Base-by-base conservation (phyloP, 2,329 filamentous ascomycete species). In the Fusarium floridanum region DNA sequence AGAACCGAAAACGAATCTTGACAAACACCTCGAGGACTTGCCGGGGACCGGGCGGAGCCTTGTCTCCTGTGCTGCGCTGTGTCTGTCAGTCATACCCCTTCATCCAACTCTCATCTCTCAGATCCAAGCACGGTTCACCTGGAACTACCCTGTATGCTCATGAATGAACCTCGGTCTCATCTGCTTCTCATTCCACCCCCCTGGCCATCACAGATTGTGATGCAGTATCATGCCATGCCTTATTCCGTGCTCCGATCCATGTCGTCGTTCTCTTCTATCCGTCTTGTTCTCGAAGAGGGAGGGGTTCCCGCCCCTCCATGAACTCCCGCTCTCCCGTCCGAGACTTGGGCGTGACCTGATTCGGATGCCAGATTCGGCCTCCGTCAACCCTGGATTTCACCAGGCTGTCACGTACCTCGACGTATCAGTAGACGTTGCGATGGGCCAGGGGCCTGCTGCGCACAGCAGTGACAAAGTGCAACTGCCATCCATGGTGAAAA, bases 161-260 rank as follows among this genome's bases (percentile, higher is more conserved):
- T 67, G 60, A 73, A 56, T 70, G 66, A 73, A 60, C 72, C 72
- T 75, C 72, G 66, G 72, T 62, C 72, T 70, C 62, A 60, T 56
- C 32, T 55, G 22, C 36, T 17, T 48, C 32, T 63, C 45, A 36
- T 29, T 17, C 22, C 61, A 63, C 34, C 45, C 39, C 45, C 45
- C 55, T 59, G 34, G 53, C 60, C 59, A 59, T 27, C 14, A 37
- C 32, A n/a, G 57, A 22, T 37, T 37, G 20, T 71, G 57, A 41
- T 62, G 50, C 64, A 55, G 72, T 17, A 61, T 48, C 43, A 53
- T 55, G 5, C 56, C 56, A 63, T 39, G 45, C 20, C 36, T 41
- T 32, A 24, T 39, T 24, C 55, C 56, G 63, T 68, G 67, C 67
- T 72, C 37, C 61, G 60, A 63, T 64, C 59, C 17, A 43, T 50